phyloP scores from a whole-genome alignment of 1,284 basidiomycete species.

The Taiwanofungus camphoratus region DNA sequence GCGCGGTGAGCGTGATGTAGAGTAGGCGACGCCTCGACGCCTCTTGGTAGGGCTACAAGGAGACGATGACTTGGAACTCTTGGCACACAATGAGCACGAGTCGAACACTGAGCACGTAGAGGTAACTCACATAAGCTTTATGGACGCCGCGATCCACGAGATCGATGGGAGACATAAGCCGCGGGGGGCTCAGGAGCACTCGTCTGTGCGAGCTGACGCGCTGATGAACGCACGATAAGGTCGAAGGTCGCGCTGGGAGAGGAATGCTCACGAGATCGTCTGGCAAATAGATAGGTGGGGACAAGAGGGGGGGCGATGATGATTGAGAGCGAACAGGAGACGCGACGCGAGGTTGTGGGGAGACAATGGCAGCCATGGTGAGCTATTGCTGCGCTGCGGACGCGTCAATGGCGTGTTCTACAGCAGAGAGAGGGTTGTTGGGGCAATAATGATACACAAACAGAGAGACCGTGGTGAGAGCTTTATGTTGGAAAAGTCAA shows the following conservation, averaged over 20 bases:
- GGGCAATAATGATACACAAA: conserved; percentile 19
- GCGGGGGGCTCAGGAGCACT: conserved; percentile 18
- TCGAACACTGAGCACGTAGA: conserved; percentile 3
- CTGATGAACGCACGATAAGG: conserved; percentile 9
- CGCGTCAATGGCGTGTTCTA: conserved; percentile 8
- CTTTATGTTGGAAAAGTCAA: conserved; percentile 16
- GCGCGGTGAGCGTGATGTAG: conserved; percentile 22
- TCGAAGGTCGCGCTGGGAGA: not conserved
- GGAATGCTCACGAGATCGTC: conserved; percentile 19
- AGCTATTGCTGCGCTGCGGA: conserved; percentile 13
- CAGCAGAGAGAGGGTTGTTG: conserved; percentile 7
- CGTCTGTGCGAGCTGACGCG: conserved; percentile 8
- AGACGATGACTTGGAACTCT: conserved; percentile 25
- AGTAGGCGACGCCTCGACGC: conserved; percentile 20
- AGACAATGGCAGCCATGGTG: conserved; percentile 21
- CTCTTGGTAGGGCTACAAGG: conserved; percentile 28
- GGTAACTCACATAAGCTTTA: conserved; percentile 16
- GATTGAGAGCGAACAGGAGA: conserved; percentile 9
- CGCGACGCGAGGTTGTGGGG: conserved; percentile 23
- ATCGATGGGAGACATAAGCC: conserved; percentile 25
- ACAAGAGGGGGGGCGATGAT: conserved; percentile 13
- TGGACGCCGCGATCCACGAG: conserved; percentile 17
- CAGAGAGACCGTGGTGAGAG: conserved; percentile 9
- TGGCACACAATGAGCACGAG: conserved; percentile 11
- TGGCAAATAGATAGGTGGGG: conserved; percentile 16